phyloP scores from a whole-genome alignment of 139 green algal species.

The Chlorella sp. region DNA sequence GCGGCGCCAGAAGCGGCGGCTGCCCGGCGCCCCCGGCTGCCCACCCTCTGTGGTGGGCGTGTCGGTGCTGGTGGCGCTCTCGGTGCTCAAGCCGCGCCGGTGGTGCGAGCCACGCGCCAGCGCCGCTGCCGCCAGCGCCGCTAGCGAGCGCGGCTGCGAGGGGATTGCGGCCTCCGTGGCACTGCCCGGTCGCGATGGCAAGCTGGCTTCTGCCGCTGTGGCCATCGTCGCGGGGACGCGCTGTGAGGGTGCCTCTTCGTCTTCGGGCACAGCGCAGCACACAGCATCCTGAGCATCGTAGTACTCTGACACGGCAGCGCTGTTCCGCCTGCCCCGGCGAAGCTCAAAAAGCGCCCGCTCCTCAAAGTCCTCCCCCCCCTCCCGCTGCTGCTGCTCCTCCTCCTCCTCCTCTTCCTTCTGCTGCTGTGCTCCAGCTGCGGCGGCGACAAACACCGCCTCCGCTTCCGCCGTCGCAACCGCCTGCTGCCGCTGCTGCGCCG shows the following conservation, averaged over 20 bases:
- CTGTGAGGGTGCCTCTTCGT: not conserved
- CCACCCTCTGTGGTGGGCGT: constrained; percentile 15
- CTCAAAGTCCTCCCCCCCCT: not conserved
- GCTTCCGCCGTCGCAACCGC: not conserved
- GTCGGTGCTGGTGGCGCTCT: constrained; percentile 24
- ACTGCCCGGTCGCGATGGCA: not conserved
- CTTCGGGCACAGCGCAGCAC: not conserved
- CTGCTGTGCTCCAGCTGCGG: not conserved
- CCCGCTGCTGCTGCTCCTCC: not conserved
- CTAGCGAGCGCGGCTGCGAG: not conserved
- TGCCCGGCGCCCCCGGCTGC: not conserved
- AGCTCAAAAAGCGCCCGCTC: not conserved
- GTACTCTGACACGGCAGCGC: not conserved
- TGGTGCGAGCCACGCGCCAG: constrained; percentile 13
- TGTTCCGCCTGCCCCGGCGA: not conserved
- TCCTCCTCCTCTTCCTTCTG: not conserved
- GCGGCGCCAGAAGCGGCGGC: constrained; percentile 30
- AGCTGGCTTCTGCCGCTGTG: not conserved
- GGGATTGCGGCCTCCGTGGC: not conserved
- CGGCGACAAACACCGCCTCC: not conserved
- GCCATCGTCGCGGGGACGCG: too few relatives aligned
- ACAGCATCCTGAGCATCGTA: not conserved
- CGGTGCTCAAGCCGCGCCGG: not conserved
- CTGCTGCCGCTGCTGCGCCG: not conserved
- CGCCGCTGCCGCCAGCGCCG: not conserved